These are phyloP conservation scores for Colletotrichum sp. DNA, from an alignment of 2,329 filamentous ascomycete species.

Conservation along the genomic window DNA sequence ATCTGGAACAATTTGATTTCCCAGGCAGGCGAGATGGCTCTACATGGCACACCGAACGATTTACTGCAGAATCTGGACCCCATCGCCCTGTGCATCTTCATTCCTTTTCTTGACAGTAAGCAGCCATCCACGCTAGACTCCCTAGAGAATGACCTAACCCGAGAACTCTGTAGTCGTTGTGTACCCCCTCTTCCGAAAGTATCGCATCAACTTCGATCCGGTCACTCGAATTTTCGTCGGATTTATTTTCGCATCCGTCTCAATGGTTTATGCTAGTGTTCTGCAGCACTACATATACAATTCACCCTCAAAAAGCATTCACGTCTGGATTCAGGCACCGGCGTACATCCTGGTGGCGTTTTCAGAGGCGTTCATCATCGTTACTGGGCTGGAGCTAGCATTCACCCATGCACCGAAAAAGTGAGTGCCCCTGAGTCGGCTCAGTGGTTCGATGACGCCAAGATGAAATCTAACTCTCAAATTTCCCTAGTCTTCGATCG, in stretches of 20 bases:
- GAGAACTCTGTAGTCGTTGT: conserved; percentile 1
- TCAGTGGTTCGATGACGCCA: conserved; percentile 61
- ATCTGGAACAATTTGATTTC: conserved; percentile 39
- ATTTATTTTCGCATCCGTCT: conserved; percentile 25
- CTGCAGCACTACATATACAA: conserved; percentile 26
- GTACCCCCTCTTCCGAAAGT: conserved; percentile 25
- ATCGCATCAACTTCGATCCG: conserved; percentile 25
- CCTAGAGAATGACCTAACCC: neutral
- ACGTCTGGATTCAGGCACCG: conserved; percentile 59
- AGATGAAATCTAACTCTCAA: conserved; percentile 23
- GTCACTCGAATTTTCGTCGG: conserved; percentile 26
- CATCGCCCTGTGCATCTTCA: conserved; percentile 29
- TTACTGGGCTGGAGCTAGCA: conserved; percentile 74
- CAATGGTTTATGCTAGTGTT: conserved; percentile 27
- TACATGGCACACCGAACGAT: conserved; percentile 30
- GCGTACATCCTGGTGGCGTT: conserved; percentile 63
- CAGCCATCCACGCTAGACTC: neutral
- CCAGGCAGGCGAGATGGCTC: conserved; percentile 27
- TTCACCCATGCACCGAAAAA: conserved; percentile 70
- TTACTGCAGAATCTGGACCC: conserved; percentile 32
- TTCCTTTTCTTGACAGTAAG: conserved; percentile 29
- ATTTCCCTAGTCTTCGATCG: neutral
- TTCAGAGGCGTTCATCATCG: conserved; percentile 67
- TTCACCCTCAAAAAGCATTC: conserved; percentile 38
- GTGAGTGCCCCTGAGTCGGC: conserved; percentile 54